A percentile compares a stretch with the other conserved stretches of the same genome.
Conservation (phyloP, 2,329 filamentous ascomycete species). For the Aspergillus latus region DNA sequence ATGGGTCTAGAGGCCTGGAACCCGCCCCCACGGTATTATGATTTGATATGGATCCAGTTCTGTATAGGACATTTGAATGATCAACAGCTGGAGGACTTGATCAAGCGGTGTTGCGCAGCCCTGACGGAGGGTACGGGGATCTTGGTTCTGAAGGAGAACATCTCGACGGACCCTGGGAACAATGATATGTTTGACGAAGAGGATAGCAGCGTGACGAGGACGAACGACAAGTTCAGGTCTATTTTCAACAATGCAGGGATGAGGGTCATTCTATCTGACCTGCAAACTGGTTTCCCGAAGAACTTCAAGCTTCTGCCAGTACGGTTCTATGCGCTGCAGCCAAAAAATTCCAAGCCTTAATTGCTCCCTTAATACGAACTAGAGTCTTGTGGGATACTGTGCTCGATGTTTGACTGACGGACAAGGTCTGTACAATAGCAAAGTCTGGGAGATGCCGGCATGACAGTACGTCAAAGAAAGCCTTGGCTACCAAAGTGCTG, state of each 20-base stretch:
- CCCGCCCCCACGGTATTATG: not conserved
- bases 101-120: constrained; percentile 59
- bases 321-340: constrained; percentile 72
- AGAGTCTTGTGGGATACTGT: no score
- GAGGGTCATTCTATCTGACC: constrained; percentile 65
- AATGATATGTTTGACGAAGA: constrained; percentile 71
- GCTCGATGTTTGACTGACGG: no score
- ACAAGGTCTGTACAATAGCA: no score
- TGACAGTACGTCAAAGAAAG: no score
- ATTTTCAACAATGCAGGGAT: constrained; percentile 71
- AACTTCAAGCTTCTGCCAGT: constrained; percentile 66
- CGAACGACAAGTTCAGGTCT: constrained; percentile 63
- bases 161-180: constrained; percentile 53
- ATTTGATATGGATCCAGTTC: not conserved
- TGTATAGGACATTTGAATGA: constrained; percentile 68
- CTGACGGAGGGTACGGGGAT: constrained; percentile 43
- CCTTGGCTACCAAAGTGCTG: no score
- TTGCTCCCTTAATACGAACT: no score
- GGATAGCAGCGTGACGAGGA: constrained; percentile 73
- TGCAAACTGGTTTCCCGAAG: constrained; percentile 71
- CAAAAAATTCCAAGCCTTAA: constrained; percentile 26
- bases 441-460: no score
- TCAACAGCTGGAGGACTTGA: constrained; percentile 65
- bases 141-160: constrained; percentile 80
- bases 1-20: not conserved